A percentile compares a stretch with the other conserved stretches of the same genome.
Conservation (phyloP, 306 rosid species). For the Oxytropis ochrocephala region DNA sequence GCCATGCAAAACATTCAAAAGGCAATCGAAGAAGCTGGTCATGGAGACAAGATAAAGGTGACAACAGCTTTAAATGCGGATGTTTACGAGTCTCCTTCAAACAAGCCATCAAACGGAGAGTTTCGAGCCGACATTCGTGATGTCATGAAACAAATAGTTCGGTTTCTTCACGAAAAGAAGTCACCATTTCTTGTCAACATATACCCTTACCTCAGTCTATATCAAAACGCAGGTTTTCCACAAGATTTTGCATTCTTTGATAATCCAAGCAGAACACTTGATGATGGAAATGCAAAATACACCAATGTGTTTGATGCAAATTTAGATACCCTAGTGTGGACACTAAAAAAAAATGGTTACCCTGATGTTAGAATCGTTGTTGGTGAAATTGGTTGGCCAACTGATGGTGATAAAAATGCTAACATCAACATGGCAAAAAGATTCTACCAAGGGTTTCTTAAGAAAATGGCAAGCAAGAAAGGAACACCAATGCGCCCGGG, state of each 20-base stretch:
- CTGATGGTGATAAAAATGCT: slow-evolving; percentile 49
- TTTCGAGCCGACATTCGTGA: slow-evolving; percentile 42
- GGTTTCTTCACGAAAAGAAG: slow-evolving; percentile 26
- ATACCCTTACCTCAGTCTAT: slow-evolving; percentile 77
- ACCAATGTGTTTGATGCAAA: slow-evolving; percentile 70
- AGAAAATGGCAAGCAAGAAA: slow-evolving; percentile 35
- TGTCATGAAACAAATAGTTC: slow-evolving; percentile 29
- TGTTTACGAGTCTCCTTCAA: slow-evolving; percentile 45
- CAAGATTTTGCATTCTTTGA: slow-evolving; percentile 57
- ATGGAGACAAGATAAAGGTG: slow-evolving; percentile 48
- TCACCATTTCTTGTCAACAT: slow-evolving; percentile 69
- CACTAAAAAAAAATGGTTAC: slow-evolving; percentile 43
- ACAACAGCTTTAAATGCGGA: slow-evolving; percentile 63
- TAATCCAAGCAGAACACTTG: background rate
- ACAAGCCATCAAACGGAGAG: slow-evolving; percentile 57
- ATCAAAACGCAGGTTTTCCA: slow-evolving; percentile 36
- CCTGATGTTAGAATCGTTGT: slow-evolving; percentile 34
- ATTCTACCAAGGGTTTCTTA: slow-evolving; percentile 62
- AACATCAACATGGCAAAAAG: slow-evolving; percentile 29
- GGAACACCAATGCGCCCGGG: slow-evolving; percentile 62
- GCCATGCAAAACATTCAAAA: slow-evolving; percentile 63
- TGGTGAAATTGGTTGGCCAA: slow-evolving; percentile 96
- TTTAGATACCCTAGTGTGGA: slow-evolving; percentile 51
- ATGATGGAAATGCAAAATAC: slow-evolving; percentile 40
- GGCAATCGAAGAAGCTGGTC: slow-evolving; percentile 57